A percentile compares a stretch with the other conserved stretches of the same genome.
Evolutionary conservation across 2,329 filamentous ascomycete species (phyloP).

Genomic region (Pestalotiopsis sp.): DNA sequence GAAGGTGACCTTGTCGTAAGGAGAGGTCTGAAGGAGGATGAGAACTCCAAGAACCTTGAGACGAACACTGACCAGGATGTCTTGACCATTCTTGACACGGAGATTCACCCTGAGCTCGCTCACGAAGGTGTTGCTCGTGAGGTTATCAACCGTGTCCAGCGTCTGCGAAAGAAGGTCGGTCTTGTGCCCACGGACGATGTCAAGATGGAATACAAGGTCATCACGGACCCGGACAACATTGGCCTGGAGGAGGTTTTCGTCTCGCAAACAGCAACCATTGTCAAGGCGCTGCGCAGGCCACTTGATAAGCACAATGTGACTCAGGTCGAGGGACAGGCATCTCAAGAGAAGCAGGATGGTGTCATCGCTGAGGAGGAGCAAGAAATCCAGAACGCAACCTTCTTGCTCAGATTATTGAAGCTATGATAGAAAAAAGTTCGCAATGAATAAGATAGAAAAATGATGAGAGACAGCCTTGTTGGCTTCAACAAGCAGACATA

Average conservation of each 20-base stretch:
- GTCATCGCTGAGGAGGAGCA: conserved; percentile 83
- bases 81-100: conserved; percentile 85
- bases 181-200: conserved; percentile 92
- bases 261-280: conserved; percentile 68
- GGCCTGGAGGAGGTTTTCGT: conserved; percentile 73
- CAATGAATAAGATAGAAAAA: conserved; percentile 14
- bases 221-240: conserved; percentile 75
- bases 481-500: background rate
- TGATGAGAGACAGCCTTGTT: conserved; percentile 8
- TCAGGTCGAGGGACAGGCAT: conserved; percentile 60
- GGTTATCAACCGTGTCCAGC: conserved; percentile 90
- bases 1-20: conserved; percentile 84
- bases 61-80: conserved; percentile 89
- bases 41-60: conserved; percentile 74
- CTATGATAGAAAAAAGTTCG: conserved; percentile 45
- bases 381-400: conserved; percentile 81
- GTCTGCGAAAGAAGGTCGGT: conserved; percentile 90
- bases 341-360: conserved; percentile 51
- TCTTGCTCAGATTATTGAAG: conserved; percentile 76
- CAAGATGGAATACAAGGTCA: conserved; percentile 87
- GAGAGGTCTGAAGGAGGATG: conserved; percentile 75
- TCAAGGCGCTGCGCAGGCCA: conserved; percentile 77
- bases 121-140: conserved; percentile 90
- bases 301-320: conserved; percentile 71
- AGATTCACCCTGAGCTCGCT: conserved; percentile 81